phyloP scores from a whole-genome alignment of 352 stramenopile genomes.

The Phytophthora europaea region DNA sequence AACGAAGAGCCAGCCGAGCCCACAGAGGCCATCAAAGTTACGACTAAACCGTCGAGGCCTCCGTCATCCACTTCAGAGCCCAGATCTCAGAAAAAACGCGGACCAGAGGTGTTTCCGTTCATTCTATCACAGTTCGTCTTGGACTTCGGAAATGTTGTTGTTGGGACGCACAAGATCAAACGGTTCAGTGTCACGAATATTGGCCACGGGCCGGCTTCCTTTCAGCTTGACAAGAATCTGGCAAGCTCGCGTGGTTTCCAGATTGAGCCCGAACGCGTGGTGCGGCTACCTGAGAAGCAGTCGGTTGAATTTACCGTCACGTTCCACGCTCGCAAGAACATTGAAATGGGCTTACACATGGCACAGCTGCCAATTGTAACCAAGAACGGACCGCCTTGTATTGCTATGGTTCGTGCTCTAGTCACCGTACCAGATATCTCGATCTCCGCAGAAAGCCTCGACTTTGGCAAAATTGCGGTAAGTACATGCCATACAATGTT shows the following conservation, averaged over 20 bases:
- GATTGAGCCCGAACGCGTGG: constrained; percentile 95
- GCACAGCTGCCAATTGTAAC: constrained; percentile 89
- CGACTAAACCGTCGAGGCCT: constrained; percentile 12
- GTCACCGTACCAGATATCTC: constrained; percentile 93
- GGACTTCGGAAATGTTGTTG: constrained; percentile 96
- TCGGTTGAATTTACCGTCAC: constrained; percentile 92
- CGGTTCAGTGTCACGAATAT: constrained; percentile 95
- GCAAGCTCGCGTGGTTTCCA: constrained; percentile 89
- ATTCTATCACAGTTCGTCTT: constrained; percentile 92
- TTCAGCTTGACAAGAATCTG: constrained; percentile 94
- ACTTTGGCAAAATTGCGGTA: constrained; percentile 93
- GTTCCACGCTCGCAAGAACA: constrained; percentile 91
- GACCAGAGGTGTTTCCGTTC: constrained; percentile 67
- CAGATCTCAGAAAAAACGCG: constrained; percentile 42
- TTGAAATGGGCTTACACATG: constrained; percentile 80
- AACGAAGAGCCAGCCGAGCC: constrained; percentile 25
- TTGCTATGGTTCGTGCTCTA: constrained; percentile 88
- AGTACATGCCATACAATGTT: constrained; percentile 91
- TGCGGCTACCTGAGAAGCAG: constrained; percentile 92
- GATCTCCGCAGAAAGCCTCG: constrained; percentile 83
- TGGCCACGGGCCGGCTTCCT: constrained; percentile 83
- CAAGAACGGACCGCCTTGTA: constrained; percentile 91
- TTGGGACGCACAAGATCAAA: constrained; percentile 92
- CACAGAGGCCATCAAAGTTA: constrained; percentile 1
- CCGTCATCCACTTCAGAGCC: constrained; percentile 12